These are phyloP conservation scores for Spinacia oleracea DNA, from an alignment of 179 eudicot genomes.

Conservation along the genomic window DNA sequence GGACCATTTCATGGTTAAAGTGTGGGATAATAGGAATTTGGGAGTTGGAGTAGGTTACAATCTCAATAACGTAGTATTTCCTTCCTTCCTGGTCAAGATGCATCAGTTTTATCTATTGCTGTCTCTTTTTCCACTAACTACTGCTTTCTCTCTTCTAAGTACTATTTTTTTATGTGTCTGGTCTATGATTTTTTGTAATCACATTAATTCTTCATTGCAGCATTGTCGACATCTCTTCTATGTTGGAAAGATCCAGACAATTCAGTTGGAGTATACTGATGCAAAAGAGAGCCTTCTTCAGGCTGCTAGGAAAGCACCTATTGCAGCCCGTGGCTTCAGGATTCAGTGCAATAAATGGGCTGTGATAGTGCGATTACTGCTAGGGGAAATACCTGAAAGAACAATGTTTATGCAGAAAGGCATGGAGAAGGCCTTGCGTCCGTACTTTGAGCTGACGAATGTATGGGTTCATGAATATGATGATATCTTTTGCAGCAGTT, in stretches of 20 bases:
- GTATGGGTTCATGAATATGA: constrained; percentile 45
- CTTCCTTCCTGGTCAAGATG: neutral
- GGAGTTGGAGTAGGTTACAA: neutral
- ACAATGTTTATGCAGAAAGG: constrained; percentile 97
- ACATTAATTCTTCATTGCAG: constrained; percentile 41
- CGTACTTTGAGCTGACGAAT: constrained; percentile 97
- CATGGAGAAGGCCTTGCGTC: constrained; percentile 90
- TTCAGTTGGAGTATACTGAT: constrained; percentile 93
- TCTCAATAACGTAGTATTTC: neutral
- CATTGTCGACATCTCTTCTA: constrained; percentile 95
- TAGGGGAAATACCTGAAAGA: constrained; percentile 97
- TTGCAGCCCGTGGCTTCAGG: constrained; percentile 91
- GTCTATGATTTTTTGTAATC: neutral
- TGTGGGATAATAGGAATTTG: neutral
- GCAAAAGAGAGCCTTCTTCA: constrained; percentile 97
- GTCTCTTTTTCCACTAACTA: neutral
- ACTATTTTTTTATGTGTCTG: neutral
- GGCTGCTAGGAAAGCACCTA: constrained; percentile 96
- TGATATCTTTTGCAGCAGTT: constrained; percentile 5
- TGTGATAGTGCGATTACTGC: constrained; percentile 77
- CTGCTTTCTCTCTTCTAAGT: neutral
- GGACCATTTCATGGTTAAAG: neutral
- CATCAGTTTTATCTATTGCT: neutral
- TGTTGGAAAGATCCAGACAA: constrained; percentile 92
- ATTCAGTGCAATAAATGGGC: constrained; percentile 99